Evolutionary conservation across 495 filamentous ascomycete species (phyloP).

Genomic region (Aspergillus nanangensis): DNA sequence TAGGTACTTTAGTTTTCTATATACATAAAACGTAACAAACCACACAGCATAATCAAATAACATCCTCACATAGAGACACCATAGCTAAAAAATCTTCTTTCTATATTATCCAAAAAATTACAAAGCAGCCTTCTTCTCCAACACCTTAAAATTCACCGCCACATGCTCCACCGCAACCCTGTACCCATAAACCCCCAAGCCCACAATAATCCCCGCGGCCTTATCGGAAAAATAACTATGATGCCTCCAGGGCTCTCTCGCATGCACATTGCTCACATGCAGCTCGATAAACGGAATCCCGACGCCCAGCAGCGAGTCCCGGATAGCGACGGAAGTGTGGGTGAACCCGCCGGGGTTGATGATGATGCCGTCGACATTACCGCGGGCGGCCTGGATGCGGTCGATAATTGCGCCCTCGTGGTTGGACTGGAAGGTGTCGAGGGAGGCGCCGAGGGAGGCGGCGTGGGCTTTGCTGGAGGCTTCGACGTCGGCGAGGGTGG

Average conservation of each 20-base stretch:
- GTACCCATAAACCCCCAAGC: conserved; percentile 65
- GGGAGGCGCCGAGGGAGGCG: conserved; percentile 28
- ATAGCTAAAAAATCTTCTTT: too few relatives aligned
- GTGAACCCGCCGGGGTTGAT: conserved; percentile 69
- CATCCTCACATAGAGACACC: too few relatives aligned
- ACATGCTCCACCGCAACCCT: conserved; percentile 63
- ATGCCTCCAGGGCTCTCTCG: conserved; percentile 56
- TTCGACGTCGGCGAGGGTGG: conserved; percentile 58
- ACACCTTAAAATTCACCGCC: conserved; percentile 36
- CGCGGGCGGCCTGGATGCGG: conserved; percentile 52
- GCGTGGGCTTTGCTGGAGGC: conserved; percentile 38
- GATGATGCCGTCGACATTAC: conserved; percentile 54
- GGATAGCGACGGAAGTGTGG: conserved; percentile 62
- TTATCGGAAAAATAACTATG: conserved; percentile 69
- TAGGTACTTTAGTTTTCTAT: too few relatives aligned
- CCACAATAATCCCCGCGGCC: conserved; percentile 62
- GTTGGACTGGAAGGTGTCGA: conserved; percentile 60
- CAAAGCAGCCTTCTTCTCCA: conserved; percentile 19
- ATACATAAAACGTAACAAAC: too few relatives aligned
- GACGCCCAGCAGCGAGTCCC: conserved; percentile 62
- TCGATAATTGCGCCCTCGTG: conserved; percentile 63
- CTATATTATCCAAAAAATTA: neutral
- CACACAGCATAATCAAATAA: too few relatives aligned
- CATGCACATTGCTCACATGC: conserved; percentile 67
- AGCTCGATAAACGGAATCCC: conserved; percentile 66